phyloP scores from a whole-genome alignment of 2,329 filamentous ascomycete genomes.

The Xylaria sp. region DNA sequence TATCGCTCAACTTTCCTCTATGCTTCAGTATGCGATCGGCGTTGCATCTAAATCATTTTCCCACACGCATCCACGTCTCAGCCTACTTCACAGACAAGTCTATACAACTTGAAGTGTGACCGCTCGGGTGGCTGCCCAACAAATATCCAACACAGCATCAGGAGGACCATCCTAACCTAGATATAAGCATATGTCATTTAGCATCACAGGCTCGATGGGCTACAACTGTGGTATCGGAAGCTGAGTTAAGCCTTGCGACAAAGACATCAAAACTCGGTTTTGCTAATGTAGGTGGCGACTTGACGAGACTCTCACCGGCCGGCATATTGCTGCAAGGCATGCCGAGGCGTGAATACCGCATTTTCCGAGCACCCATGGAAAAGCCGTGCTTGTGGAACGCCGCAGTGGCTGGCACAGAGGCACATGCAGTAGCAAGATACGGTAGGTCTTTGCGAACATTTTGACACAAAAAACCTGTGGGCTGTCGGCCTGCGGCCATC shows the following conservation, averaged over 20 bases:
- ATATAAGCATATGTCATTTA: neutral
- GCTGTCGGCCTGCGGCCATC: neutral
- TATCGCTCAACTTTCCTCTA: neutral
- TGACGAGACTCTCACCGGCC: slow-evolving; percentile 7
- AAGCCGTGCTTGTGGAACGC: neutral
- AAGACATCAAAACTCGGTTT: slow-evolving; percentile 1
- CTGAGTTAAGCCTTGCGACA: slow-evolving; percentile 3
- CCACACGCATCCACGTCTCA: neutral
- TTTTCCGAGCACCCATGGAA: neutral
- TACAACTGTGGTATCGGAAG: slow-evolving; percentile 2
- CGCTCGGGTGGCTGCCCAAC: neutral
- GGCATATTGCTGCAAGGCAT: neutral
- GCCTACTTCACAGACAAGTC: neutral
- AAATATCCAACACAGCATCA: neutral
- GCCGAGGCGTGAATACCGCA: slow-evolving; percentile 17
- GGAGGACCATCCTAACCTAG: neutral
- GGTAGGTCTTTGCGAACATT: slow-evolving; percentile 24
- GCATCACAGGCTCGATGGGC: slow-evolving; percentile 6
- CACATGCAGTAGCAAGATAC: neutral
- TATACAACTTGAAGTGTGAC: neutral
- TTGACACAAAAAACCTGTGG: neutral
- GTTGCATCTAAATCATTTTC: neutral
- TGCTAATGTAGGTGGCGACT: slow-evolving; percentile 3
- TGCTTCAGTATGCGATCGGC: neutral
- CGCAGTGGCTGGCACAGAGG: slow-evolving; percentile 9